phyloP scores from a whole-genome alignment of 495 filamentous ascomycete species.

The Xylaria acuta region DNA sequence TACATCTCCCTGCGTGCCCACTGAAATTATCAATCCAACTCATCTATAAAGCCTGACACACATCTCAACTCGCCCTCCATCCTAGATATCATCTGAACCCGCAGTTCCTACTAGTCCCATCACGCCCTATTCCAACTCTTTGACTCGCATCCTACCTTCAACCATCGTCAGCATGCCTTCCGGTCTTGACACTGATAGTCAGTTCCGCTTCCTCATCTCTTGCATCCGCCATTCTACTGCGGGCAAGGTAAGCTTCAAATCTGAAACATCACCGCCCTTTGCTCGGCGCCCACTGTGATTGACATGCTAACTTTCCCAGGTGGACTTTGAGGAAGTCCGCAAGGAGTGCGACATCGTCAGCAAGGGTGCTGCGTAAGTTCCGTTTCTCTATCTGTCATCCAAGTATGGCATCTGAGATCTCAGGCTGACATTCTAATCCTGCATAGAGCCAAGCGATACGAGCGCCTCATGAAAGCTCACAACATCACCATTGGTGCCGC shows the following conservation, averaged over 20 bases:
- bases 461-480: conserved; percentile 66
- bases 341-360: conserved; percentile 65
- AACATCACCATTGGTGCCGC: conserved; percentile 44
- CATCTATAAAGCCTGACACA: background rate
- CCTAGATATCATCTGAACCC: background rate
- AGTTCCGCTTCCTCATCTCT: conserved; percentile 67
- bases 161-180: conserved; percentile 15
- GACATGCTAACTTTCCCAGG: conserved; percentile 46
- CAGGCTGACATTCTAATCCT: conserved; percentile 6
- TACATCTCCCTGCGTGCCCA: background rate
- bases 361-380: conserved; percentile 73
- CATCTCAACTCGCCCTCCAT: background rate
- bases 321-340: conserved; percentile 68
- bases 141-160: background rate
- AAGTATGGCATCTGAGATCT: background rate
- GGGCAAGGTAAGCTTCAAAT: conserved; percentile 58
- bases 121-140: background rate
- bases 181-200: conserved; percentile 53
- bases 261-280: background rate
- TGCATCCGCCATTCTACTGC: conserved; percentile 65
- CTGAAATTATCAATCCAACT: background rate
- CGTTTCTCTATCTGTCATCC: background rate
- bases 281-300: background rate
- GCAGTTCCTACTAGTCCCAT: background rate
- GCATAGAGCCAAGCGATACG: conserved; percentile 67